Conservation (phyloP, 1,284 basidiomycete species). For the Baeospora myosura region DNA sequence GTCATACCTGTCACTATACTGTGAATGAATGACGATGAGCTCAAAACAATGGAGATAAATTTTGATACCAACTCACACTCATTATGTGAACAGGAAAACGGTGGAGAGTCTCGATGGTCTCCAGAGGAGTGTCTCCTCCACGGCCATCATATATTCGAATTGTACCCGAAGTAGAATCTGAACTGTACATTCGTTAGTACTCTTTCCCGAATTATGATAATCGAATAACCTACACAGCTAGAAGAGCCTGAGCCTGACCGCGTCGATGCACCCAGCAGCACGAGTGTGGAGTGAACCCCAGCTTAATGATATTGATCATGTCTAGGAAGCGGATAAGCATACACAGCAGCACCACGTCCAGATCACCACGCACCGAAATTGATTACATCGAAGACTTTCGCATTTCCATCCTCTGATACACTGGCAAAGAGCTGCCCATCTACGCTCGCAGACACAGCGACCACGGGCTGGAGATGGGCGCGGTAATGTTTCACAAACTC, state of each 20-base stretch:
- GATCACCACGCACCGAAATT: constrained; percentile 74
- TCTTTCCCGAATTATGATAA: too few relatives aligned
- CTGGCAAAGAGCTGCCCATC: constrained; percentile 93
- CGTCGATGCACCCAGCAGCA: constrained; percentile 92
- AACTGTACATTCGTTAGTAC: too few relatives aligned
- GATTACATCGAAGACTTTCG: constrained; percentile 94
- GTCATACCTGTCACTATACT: constrained; percentile 90
- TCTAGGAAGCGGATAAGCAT: constrained; percentile 45
- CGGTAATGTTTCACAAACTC: constrained; percentile 94
- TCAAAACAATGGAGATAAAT: constrained; percentile 7
- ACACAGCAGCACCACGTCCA: neutral
- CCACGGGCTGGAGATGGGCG: constrained; percentile 80
- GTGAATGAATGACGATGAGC: constrained; percentile 4
- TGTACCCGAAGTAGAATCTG: constrained; percentile 67
- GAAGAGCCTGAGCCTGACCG: constrained; percentile 80
- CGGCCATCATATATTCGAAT: constrained; percentile 92
- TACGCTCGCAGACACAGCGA: constrained; percentile 79
- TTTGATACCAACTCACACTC: constrained; percentile 49
- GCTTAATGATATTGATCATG: constrained; percentile 97
- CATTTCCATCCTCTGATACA: constrained; percentile 76
- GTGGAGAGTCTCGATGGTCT: constrained; percentile 74
- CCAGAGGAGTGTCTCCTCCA: constrained; percentile 72
- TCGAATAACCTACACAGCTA: constrained; percentile 68
- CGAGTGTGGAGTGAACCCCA: constrained; percentile 77
- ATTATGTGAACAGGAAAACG: constrained; percentile 86